Conservation (phyloP, 2,329 filamentous ascomycete species). For the Fusarium sp. region DNA sequence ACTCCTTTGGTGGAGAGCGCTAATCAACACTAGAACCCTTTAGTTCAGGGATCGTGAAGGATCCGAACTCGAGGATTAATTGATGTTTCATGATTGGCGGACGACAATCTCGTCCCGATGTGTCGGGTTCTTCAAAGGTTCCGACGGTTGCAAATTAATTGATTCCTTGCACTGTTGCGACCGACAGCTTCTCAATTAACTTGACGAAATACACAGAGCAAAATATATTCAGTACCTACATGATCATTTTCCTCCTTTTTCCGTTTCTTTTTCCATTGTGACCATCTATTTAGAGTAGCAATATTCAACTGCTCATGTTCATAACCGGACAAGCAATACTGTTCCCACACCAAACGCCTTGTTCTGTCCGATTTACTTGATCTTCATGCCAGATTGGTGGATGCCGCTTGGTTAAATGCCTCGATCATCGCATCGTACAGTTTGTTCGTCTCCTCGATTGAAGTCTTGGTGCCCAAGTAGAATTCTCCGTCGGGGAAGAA, state of each 20-base stretch:
- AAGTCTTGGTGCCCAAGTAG: neutral
- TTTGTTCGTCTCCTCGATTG: neutral
- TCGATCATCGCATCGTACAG: neutral
- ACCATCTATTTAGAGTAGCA: neutral
- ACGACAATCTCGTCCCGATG: neutral
- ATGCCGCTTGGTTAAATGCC: neutral
- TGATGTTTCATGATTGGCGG: neutral
- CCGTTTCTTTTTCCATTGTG: neutral
- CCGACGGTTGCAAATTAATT: neutral
- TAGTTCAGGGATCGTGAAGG: neutral
- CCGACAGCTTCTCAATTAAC: fast-evolving
- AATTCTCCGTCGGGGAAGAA: neutral
- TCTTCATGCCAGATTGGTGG: neutral
- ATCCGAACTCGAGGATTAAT: neutral
- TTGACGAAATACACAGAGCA: neutral
- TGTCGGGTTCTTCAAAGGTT: neutral
- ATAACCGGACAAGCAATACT: neutral
- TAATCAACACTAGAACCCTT: neutral
- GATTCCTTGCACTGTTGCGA: neutral
- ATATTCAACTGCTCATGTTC: neutral
- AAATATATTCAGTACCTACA: neutral
- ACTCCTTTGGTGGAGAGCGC: constrained; percentile 8
- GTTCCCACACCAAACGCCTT: neutral
- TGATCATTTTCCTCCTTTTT: neutral
- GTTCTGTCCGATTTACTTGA: neutral